phyloP scores from a whole-genome alignment of 1,284 basidiomycete species.

The Psilocybe mexicana region DNA sequence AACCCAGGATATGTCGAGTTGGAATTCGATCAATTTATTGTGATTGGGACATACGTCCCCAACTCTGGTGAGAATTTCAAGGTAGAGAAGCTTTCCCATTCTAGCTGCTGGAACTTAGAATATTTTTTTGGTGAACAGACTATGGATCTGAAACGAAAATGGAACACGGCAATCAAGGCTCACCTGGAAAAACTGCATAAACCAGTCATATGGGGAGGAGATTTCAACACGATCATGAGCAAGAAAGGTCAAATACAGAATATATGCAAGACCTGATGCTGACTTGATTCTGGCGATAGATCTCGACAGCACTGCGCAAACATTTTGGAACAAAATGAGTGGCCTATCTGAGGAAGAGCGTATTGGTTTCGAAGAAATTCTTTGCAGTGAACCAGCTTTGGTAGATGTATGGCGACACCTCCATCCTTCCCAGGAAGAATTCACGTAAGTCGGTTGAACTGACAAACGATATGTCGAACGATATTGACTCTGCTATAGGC shows the following conservation, averaged over 20 bases:
- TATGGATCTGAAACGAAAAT: too few species aligned
- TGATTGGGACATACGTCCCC: constrained; percentile 11
- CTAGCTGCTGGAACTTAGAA: too few species aligned
- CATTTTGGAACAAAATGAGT: constrained; percentile 9
- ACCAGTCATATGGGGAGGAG: too few species aligned
- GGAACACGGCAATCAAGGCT: too few species aligned
- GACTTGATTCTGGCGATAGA: neutral
- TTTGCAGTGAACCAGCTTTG: neutral
- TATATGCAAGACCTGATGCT: neutral
- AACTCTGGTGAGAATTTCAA: constrained; percentile 4
- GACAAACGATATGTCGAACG: neutral
- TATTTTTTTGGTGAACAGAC: too few species aligned
- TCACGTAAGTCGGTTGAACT: neutral
- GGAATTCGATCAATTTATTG: constrained; percentile 2
- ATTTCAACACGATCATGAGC: too few species aligned
- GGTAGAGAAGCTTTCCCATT: too few species aligned
- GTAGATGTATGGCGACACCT: constrained; percentile 8
- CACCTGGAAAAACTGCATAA: too few species aligned
- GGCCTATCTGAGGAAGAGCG: constrained; percentile 8
- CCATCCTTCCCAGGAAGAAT: constrained; percentile 7
- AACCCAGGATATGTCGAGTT: constrained; percentile 7
- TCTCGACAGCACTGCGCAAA: constrained; percentile 1
- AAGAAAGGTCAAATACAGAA: too few species aligned
- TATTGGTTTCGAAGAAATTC: neutral
- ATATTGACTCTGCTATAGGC: neutral